A percentile compares a stretch with the other conserved stretches of the same genome.
Evolutionary conservation across 2,329 filamentous ascomycete genomes (phyloP).

Genomic region (Fusarium subtropicale): DNA sequence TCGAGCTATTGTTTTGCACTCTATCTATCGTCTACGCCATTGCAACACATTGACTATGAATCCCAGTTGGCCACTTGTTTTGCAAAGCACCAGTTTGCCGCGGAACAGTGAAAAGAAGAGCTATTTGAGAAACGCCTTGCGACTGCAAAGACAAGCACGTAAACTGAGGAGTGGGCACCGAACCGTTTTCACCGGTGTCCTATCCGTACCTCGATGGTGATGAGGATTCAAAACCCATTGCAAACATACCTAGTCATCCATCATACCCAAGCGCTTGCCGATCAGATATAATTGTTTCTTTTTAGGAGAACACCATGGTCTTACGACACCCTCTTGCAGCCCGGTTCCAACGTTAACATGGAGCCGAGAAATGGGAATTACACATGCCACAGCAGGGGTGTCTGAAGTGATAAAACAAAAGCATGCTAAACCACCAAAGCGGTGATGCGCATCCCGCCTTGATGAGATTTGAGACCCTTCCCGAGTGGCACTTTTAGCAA

Average conservation of each 20-base stretch:
- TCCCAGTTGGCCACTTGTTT: conserved; percentile 16
- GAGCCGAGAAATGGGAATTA: conserved; percentile 32
- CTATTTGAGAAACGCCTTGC: not conserved
- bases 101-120: conserved; percentile 14
- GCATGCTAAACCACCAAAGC: conserved; percentile 45
- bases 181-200: conserved; percentile 23
- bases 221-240: conserved; percentile 35
- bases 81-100: not conserved
- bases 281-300: conserved; percentile 45
- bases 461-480: conserved; percentile 47
- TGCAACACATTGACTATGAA: conserved; percentile 13
- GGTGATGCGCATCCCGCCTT: conserved; percentile 47
- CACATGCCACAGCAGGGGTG: conserved; percentile 34
- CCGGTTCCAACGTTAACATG: not conserved
- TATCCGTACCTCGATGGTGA: conserved; percentile 3
- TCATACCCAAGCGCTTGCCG: conserved; percentile 33
- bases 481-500: conserved; percentile 44
- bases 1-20: conserved; percentile 2
- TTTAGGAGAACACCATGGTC: conserved; percentile 31
- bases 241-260: conserved; percentile 40
- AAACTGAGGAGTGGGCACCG: conserved; percentile 25
- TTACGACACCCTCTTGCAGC: conserved; percentile 1
- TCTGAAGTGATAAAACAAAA: conserved; percentile 11
- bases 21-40: not conserved
- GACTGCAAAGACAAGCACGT: conserved; percentile 1